Conservation (phyloP, 257 asterid genomes). For the Agastache rugosa region DNA sequence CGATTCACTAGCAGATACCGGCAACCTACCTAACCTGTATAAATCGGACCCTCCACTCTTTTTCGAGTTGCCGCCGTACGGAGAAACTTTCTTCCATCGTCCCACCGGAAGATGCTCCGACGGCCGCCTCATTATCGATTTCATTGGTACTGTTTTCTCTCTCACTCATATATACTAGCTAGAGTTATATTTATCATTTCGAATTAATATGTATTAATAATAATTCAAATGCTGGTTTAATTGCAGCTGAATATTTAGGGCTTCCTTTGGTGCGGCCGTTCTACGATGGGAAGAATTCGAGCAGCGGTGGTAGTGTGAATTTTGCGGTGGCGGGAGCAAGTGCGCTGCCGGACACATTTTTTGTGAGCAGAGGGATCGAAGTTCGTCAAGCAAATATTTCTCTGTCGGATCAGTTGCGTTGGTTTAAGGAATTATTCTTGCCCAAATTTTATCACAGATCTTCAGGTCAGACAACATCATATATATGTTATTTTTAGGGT, state of each 20-base stretch:
- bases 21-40: conserved; percentile 24
- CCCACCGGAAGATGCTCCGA: conserved; percentile 50
- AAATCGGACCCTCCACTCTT: neutral
- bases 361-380: conserved; percentile 36
- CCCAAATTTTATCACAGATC: conserved; percentile 28
- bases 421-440: conserved; percentile 48
- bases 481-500: too few species aligned
- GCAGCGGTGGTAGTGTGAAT: conserved; percentile 34
- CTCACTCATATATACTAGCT: too few species aligned
- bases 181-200: too few species aligned
- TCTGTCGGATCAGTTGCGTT: conserved; percentile 42
- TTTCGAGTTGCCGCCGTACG: conserved; percentile 31
- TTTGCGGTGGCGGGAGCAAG: conserved; percentile 59
- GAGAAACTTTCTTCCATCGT: conserved; percentile 42
- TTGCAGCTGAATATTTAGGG: conserved; percentile 45
- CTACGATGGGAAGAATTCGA: conserved; percentile 24
- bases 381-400: conserved; percentile 37
- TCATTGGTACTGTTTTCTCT: conserved; percentile 34
- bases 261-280: conserved; percentile 50
- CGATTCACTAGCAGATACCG: conserved; percentile 45
- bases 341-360: conserved; percentile 43
- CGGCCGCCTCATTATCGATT: conserved; percentile 49
- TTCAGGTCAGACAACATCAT: neutral
- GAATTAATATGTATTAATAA: too few species aligned
- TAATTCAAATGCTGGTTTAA: too few species aligned